Evolutionary conservation across 768 basidiomycete species (phyloP).

Genomic region (Suillus americanus): DNA sequence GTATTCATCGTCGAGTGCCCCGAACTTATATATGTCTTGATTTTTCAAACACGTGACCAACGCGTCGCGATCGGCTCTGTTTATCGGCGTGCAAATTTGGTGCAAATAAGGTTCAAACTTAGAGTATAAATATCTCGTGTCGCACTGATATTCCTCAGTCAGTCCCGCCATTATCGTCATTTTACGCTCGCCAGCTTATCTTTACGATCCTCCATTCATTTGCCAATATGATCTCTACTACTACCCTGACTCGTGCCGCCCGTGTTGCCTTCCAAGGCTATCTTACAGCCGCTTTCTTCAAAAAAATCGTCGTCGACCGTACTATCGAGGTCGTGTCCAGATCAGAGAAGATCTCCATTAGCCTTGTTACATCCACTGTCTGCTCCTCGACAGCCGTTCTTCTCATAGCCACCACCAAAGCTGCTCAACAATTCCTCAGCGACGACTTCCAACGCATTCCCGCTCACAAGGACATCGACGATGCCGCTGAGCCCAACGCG

Average conservation of each 20-base stretch:
- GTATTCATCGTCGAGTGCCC: neutral
- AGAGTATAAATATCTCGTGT: neutral
- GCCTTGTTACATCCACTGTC: neutral
- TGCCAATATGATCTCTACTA: neutral
- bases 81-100: neutral
- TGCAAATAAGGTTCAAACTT: neutral
- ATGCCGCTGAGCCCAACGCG: neutral
- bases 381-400: neutral
- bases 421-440: neutral
- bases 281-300: neutral
- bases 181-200: neutral
- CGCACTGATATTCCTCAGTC: neutral
- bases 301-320: neutral
- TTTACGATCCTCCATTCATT: neutral
- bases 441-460: neutral
- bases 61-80: neutral
- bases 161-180: neutral
- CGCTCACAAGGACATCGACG: neutral
- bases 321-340: neutral
- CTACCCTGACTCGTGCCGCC: neutral
- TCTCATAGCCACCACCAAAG: neutral
- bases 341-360: neutral
- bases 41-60: neutral
- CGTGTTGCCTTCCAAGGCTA: neutral
- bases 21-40: neutral